Base-by-base conservation (phyloP, 2,329 filamentous ascomycete genomes). In the Fusarium sublunatum region DNA sequence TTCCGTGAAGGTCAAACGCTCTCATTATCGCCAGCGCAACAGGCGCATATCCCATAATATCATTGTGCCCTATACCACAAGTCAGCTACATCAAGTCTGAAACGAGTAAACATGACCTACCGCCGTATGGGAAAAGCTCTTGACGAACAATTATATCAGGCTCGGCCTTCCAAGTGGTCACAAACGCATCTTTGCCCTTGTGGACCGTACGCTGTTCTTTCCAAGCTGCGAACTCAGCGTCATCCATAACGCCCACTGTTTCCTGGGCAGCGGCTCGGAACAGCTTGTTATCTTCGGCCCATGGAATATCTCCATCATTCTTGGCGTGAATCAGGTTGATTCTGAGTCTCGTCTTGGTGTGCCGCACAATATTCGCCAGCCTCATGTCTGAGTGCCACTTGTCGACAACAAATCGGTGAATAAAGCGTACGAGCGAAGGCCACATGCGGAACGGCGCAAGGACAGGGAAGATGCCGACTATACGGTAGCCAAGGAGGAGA, bases 261-360 rank as follows among this genome's bases (percentile, higher is more conserved):
- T 85, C 84, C 49, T 81, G 82, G 2, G 84, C 84, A 0, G 88
- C 85, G 1, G 83, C 81, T 28, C 78, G 78, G 72, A 91, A 92
- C 2, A 91, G 76, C 64, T 80, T 81, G 67, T 89, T 84, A 39
- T 88, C 87, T 70, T 93, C 88, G 2, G 79, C 83, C 78, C 87
- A 94, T 0, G 91, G 88, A 58, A 98, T 97, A 68, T 97, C 92
- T 56, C 80, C 79, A 73, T 98, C 94, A 70, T 97, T 86, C 50
- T 84, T 83, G 13, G 93, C 91, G 70, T 97, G 94, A 3, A 98
- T 78, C 38, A 97, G 79, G 39, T 85, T 88, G 19, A 97, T 77
- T 22, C 88, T 83, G 9, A 95, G 62, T 70, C 79, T 79, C 59
- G 64, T 81, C 61, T 77, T 83, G 39, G 83, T 88, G 64, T 76